A percentile compares a stretch with the other conserved stretches of the same genome.
Conservation (phyloP, 257 asterid species). For the Coffea canephora region DNA sequence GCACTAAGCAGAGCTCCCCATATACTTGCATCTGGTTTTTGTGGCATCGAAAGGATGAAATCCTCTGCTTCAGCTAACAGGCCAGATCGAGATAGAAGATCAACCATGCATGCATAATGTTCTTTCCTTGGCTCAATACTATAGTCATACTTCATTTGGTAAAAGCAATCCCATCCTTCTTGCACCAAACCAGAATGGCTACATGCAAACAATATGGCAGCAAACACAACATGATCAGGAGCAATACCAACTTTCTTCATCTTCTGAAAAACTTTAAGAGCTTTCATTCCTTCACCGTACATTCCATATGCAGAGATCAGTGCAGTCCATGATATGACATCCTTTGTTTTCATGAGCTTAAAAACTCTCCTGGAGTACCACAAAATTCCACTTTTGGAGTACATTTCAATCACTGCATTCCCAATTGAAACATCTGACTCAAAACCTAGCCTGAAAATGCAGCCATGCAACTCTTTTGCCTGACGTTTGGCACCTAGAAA, state of each 20-base stretch:
- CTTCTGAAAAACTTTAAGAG: constrained; percentile 55
- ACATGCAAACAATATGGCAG: constrained; percentile 67
- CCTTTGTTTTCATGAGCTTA: constrained; percentile 57
- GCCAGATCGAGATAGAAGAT: constrained; percentile 79
- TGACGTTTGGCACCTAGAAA: constrained; percentile 63
- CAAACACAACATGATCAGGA: constrained; percentile 63
- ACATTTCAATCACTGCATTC: constrained; percentile 84
- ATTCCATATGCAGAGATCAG: constrained; percentile 75
- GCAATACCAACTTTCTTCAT: constrained; percentile 51
- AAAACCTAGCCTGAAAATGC: constrained; percentile 53
- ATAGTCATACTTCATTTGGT: constrained; percentile 64
- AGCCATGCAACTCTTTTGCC: constrained; percentile 84
- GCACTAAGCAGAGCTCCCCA: constrained; percentile 89
- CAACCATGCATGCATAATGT: constrained; percentile 83
- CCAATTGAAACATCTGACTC: constrained; percentile 49
- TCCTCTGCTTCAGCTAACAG: constrained; percentile 68
- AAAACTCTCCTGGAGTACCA: constrained; percentile 49
- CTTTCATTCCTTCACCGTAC: constrained; percentile 80
- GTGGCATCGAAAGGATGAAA: constrained; percentile 66
- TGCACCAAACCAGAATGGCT: constrained; percentile 84
- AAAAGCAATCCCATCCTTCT: constrained; percentile 65
- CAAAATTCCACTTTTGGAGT: constrained; percentile 65
- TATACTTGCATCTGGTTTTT: constrained; percentile 70
- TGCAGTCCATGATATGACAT: constrained; percentile 75
- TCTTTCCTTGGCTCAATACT: constrained; percentile 67